A percentile compares a stretch with the other conserved stretches of the same genome.
phyloP scores from a whole-genome alignment of 164 flowering plant genomes.

The Vitis labrusca region DNA sequence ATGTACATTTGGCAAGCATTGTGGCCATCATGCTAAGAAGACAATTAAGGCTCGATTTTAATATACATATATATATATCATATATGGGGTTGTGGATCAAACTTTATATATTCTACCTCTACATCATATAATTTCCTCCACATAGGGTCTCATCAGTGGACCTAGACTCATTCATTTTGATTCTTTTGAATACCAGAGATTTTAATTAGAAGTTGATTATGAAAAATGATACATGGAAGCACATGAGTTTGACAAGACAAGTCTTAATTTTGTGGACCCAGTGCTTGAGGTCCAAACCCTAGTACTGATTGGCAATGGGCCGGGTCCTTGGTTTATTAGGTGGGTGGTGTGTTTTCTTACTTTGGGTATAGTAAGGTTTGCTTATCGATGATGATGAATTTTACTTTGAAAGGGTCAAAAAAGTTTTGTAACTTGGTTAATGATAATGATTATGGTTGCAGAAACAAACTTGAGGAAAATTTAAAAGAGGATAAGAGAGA shows the following conservation, averaged over 20 bases:
- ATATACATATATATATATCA: too few species aligned
- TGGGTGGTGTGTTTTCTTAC: not conserved
- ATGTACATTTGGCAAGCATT: not conserved
- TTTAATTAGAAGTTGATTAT: not conserved
- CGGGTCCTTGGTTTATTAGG: not conserved
- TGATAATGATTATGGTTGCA: not conserved
- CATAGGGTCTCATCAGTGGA: not conserved
- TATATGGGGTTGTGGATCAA: not conserved
- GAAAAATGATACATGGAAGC: not conserved
- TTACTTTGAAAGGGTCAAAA: not conserved
- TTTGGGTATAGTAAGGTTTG: not conserved
- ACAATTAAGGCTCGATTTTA: not conserved
- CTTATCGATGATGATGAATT: not conserved
- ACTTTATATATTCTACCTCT: not conserved
- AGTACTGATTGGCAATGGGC: not conserved
- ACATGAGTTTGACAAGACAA: not conserved
- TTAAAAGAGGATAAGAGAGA: slow-evolving; percentile 1
- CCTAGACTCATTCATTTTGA: not conserved
- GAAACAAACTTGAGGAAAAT: not conserved
- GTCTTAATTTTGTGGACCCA: not conserved
- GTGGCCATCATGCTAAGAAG: not conserved
- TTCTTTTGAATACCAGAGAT: too few species aligned
- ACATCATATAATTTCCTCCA: not conserved
- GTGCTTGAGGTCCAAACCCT: not conserved
- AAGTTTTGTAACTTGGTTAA: not conserved